Evolutionary conservation across 306 rosid species (phyloP).

Genomic region (Coriaria nepalensis): DNA sequence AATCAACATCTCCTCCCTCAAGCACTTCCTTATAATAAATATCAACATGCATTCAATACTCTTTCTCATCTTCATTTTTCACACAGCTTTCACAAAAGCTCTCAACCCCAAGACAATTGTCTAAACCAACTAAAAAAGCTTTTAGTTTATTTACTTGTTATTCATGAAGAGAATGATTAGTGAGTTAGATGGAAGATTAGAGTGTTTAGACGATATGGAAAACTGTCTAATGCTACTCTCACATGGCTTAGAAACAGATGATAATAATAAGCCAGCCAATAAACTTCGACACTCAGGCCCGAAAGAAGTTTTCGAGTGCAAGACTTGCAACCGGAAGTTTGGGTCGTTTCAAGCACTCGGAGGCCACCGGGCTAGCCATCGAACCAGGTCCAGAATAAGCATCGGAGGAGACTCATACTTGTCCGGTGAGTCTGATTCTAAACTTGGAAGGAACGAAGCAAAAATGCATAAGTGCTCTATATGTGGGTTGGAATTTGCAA

Average conservation of each 20-base stretch:
- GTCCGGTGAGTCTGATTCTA: background rate
- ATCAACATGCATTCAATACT: too few species aligned
- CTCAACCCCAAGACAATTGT: too few species aligned
- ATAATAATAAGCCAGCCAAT: background rate
- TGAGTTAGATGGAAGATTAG: conserved; percentile 13
- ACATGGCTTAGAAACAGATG: conserved; percentile 6
- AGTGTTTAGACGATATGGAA: conserved; percentile 13
- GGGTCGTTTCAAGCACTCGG: conserved; percentile 81
- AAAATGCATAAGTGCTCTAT: conserved; percentile 49
- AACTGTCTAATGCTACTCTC: conserved; percentile 32
- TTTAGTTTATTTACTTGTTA: too few species aligned
- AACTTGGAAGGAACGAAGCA: conserved; percentile 10
- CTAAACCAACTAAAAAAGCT: too few species aligned
- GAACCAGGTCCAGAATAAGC: conserved; percentile 14
- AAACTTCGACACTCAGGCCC: background rate
- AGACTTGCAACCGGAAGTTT: conserved; percentile 64
- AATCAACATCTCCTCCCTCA: too few species aligned
- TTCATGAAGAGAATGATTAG: conserved; percentile 29
- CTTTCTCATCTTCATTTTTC: too few species aligned
- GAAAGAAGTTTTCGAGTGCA: conserved; percentile 40
- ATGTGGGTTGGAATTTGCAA: conserved; percentile 51
- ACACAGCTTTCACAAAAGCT: too few species aligned
- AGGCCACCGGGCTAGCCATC: conserved; percentile 90
- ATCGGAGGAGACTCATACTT: conserved; percentile 4
- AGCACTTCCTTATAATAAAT: too few species aligned